Base-by-base conservation (phyloP, 345 rosid genomes). In the Adansonia digitata region DNA sequence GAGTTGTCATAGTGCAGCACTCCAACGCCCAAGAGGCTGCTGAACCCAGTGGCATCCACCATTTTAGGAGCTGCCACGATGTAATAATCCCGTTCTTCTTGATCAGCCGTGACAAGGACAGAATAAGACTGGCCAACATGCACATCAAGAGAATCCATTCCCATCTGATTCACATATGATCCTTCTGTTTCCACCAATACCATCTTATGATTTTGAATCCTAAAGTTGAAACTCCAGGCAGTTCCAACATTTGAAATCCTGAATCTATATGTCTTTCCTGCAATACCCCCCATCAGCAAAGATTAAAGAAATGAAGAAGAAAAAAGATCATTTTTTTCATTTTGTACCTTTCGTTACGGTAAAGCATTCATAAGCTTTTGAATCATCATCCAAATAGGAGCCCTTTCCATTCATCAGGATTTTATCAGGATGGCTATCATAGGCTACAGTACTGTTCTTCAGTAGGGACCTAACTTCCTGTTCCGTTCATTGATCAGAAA, bases 71-170 rank as follows among this genome's bases (percentile, higher is more conserved):
- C 73, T 37, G 85, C 94, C 35, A 83, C 92, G 0, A 90, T 74
- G 82, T 84, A 86, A 71, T 82, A 89, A 51, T 81, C 88, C 14
- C 77, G 74, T 0, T 81, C 66, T 14, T 75, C 70, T 65, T 85
- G 88, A 62, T 85, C 84, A 15, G 89, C 86, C 24, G 88, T 84
- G 79, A 89, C 79, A 14, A 89, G 88, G 57, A 89, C 86, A 3
- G 89, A 89, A 87, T 85, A 89, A 74, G 91, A 85, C 69, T 89
- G 93, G 43, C 89, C 91, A 20, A 89, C 87, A 39, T 87, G 89
- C 17, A 86, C 84, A 13, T 89, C 91, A 0, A 86, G 81, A 13
- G 84, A 81, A 37, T 86, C 83, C 74, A 87, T 75, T 52, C 70
- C 62, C n/a, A 80, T 78, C 78, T 85, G 86, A 69, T 80, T 77